Evolutionary conservation across 805 yeast species (phyloP), one percentile per base, ranked within the genome.

Genomic region (Candida khao-thaluensis): DNA sequence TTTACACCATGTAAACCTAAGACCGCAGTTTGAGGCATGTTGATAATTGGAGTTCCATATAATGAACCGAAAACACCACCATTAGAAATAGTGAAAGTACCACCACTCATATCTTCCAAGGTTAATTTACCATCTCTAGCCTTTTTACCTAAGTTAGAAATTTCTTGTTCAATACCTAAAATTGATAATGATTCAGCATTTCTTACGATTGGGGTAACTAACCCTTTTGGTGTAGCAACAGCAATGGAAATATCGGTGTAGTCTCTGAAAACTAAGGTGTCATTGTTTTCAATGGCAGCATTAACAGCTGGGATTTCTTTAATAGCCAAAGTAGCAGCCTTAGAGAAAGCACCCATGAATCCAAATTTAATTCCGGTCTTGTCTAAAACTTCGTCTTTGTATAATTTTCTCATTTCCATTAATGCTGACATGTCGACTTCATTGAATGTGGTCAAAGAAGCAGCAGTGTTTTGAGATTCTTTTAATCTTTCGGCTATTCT

Each of bases 41-140:
- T 93, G 65, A 93, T 91, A 69, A 93, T 93, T 59, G 99, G 99
- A 38, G 99, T 93, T 65, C 99, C 99, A 66, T 85, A 88, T 52
- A 93, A 75, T 17, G 98, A 93, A 49, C 99, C 99, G 59, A 93
- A 93, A 42, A 93, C 96, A 68, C 99, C 99, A 65, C 99, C 99
- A 73, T 93, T 93, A 40, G 98, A 93, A 57, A 93, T 93, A 59
- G 99, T 93, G 77, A 93, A 90, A 44, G 98, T 90, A 67, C 99
- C 99, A 66, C 99, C 99, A 45, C 96, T 79, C 98, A 93, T 91
- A 68, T 93, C 99, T 75, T 93, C 99, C 50, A 93, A 71, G 40
- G 97, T 87, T 60, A 93, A 78, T 72, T 93, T 90, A 59, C 93
- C 93, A 63, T 91, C 98, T 69, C 98, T 86, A 48, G 99, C 99